These are phyloP conservation scores for Tremellales sp. DNA, from an alignment of 1,284 basidiomycete species.

Conservation along the genomic window DNA sequence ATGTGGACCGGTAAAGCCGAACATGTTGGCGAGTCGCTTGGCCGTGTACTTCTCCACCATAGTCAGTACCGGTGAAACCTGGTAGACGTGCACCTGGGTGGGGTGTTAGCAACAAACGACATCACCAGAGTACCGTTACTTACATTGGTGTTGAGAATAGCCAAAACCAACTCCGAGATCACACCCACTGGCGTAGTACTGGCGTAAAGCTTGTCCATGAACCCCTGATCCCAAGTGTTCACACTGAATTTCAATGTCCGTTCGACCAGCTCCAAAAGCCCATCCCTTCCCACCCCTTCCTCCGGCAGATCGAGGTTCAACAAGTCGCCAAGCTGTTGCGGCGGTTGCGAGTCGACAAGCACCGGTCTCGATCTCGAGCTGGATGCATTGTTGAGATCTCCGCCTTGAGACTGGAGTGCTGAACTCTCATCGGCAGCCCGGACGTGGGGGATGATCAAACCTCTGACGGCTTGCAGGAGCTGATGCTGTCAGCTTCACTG, in stretches of 20 bases:
- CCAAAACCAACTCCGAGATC: conserved; percentile 59
- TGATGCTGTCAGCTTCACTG: conserved; percentile 1
- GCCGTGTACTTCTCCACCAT: conserved; percentile 31
- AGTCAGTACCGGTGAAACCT: conserved; percentile 47
- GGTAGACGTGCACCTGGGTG: conserved; percentile 43
- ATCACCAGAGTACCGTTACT: too few relatives aligned
- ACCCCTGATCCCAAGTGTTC: conserved; percentile 35
- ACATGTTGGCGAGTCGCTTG: conserved; percentile 21
- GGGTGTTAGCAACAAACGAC: neutral
- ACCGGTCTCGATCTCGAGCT: neutral
- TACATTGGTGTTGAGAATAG: conserved; percentile 47
- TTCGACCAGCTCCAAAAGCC: conserved; percentile 17
- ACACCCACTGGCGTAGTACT: conserved; percentile 54
- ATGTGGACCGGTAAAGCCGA: conserved; percentile 16
- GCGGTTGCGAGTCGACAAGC: conserved; percentile 12
- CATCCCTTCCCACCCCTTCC: conserved; percentile 13
- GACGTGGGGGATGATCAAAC: conserved; percentile 18
- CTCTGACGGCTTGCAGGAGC: conserved; percentile 19
- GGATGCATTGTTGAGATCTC: neutral
- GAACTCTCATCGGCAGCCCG: conserved; percentile 9
- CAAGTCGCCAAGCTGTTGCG: conserved; percentile 11
- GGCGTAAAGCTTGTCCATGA: conserved; percentile 46
- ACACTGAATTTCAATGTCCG: conserved; percentile 23
- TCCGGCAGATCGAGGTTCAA: conserved; percentile 12
- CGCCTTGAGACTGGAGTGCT: neutral